Conservation (phyloP, 768 basidiomycete genomes). For the Tephrocybe sp. region DNA sequence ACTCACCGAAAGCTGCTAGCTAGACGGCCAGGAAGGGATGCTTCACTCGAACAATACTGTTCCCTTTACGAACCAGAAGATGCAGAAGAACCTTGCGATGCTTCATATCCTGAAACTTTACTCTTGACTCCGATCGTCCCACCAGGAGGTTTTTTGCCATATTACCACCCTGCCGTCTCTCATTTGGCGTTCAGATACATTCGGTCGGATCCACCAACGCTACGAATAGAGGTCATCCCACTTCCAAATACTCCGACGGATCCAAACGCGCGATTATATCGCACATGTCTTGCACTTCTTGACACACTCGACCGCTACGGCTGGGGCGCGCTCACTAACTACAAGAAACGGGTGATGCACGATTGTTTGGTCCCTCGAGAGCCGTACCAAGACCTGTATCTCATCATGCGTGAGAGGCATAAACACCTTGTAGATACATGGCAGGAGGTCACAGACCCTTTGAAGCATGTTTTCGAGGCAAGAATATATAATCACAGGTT, state of each 20-base stretch:
- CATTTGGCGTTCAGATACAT: slow-evolving; percentile 85
- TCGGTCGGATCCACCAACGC: slow-evolving; percentile 24
- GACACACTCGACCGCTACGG: slow-evolving; percentile 86
- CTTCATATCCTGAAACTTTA: slow-evolving; percentile 28
- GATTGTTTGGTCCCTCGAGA: slow-evolving; percentile 79
- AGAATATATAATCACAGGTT: slow-evolving; percentile 12
- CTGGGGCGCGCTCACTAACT: slow-evolving; percentile 80
- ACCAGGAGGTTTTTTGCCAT: slow-evolving; percentile 59
- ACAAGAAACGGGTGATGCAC: slow-evolving; percentile 84
- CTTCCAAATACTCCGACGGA: slow-evolving; percentile 50
- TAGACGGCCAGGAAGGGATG: slow-evolving; percentile 76
- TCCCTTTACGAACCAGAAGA: slow-evolving; percentile 54
- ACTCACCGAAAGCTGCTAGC: slow-evolving; percentile 75
- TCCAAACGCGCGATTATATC: slow-evolving; percentile 65
- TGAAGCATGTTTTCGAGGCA: slow-evolving; percentile 91
- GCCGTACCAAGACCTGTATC: slow-evolving; percentile 87
- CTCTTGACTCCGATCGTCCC: slow-evolving; percentile 60
- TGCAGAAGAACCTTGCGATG: neutral
- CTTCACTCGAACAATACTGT: slow-evolving; percentile 73
- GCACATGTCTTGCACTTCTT: slow-evolving; percentile 79
- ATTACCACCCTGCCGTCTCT: slow-evolving; percentile 84
- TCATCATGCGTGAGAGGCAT: slow-evolving; percentile 82
- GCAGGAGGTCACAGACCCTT: slow-evolving; percentile 81
- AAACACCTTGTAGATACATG: slow-evolving; percentile 73
- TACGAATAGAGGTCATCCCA: slow-evolving; percentile 63